A percentile compares a stretch with the other conserved stretches of the same genome.
These are phyloP conservation scores for Chenopodium suecicum DNA, from an alignment of 148 eudicot genomes.

Conservation along the genomic window DNA sequence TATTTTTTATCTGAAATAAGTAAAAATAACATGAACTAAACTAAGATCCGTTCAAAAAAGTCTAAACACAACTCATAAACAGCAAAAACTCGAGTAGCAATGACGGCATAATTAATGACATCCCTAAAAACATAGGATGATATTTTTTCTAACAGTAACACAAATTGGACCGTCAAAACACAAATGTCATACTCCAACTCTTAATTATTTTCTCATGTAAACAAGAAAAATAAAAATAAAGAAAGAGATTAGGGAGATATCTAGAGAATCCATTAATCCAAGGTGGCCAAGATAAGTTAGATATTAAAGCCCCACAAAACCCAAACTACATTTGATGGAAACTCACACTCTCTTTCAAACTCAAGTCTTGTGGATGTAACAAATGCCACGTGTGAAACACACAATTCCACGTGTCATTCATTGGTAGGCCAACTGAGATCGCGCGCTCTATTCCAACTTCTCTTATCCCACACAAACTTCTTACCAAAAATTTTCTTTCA, in stretches of 20 bases:
- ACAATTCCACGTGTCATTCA: constrained; percentile 50
- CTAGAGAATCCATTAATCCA: constrained; percentile 15
- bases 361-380: constrained; percentile 33
- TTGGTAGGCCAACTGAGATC: constrained; percentile 49
- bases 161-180: neutral
- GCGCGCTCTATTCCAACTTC: constrained; percentile 41
- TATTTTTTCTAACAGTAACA: neutral
- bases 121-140: neutral
- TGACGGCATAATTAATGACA: too few relatives aligned
- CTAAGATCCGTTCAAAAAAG: too few relatives aligned
- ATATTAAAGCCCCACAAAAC: constrained; percentile 16
- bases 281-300: constrained; percentile 22
- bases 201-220: neutral
- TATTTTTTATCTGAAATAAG: too few relatives aligned
- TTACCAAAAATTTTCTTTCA: neutral
- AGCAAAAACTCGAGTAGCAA: too few relatives aligned
- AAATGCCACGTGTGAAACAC: constrained; percentile 34
- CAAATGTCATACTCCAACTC: neutral
- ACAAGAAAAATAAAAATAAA: too few relatives aligned
- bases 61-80: too few relatives aligned
- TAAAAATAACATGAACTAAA: too few relatives aligned
- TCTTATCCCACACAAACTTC: constrained; percentile 44
- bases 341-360: neutral
- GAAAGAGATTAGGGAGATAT: constrained; percentile 9
- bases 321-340: neutral